Evolutionary conservation across 306 rosid species (phyloP).

Genomic region (Sphenostylis stenocarpa): DNA sequence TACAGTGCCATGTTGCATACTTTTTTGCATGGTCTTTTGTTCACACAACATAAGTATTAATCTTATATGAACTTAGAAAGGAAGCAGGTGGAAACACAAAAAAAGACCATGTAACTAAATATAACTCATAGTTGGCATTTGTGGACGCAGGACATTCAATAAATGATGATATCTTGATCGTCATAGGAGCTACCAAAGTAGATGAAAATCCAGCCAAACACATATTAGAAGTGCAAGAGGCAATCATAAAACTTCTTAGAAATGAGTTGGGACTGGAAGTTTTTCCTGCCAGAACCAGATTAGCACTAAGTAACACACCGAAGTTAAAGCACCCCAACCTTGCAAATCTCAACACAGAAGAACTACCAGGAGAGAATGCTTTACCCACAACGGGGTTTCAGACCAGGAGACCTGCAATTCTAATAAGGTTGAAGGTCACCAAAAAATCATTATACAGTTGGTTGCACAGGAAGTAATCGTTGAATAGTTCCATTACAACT

Average conservation of each 20-base stretch:
- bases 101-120: not conserved
- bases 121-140: conserved; percentile 30
- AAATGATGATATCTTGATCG: conserved; percentile 74
- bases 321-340: conserved; percentile 31
- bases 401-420: conserved; percentile 72
- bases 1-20: conserved; percentile 6
- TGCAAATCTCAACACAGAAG: conserved; percentile 40
- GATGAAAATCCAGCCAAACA: conserved; percentile 42
- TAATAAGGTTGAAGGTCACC: conserved; percentile 76
- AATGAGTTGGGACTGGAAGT: conserved; percentile 77
- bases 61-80: conserved; percentile 14
- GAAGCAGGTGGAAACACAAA: not conserved
- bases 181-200: conserved; percentile 64
- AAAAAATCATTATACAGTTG: conserved; percentile 66
- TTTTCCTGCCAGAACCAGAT: conserved; percentile 51
- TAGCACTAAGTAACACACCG: conserved; percentile 36
- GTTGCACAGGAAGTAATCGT: conserved; percentile 54
- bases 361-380: conserved; percentile 30
- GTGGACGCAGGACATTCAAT: conserved; percentile 62
- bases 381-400: conserved; percentile 38
- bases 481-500: conserved; percentile 10
- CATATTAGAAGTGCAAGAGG: conserved; percentile 58
- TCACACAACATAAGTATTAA: not conserved
- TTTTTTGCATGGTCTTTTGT: conserved; percentile 1
- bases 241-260: conserved; percentile 66